Conservation (phyloP, 176 grass and related monocot species). For the Poa annua region DNA sequence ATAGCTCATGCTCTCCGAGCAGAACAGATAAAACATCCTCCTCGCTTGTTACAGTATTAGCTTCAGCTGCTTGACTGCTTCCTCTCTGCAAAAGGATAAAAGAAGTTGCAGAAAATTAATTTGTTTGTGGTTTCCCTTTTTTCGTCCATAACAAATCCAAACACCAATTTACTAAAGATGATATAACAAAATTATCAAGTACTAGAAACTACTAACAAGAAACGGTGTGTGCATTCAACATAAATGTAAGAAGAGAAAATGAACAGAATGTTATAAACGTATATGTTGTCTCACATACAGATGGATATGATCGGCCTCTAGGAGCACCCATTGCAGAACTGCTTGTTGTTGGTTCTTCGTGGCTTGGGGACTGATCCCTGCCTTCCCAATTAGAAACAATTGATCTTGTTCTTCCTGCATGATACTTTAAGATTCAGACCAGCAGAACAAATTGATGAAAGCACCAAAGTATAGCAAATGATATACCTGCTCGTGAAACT, state of each 20-base stretch:
- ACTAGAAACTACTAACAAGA: neutral
- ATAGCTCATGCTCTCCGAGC: slow-evolving; percentile 78
- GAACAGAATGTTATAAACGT: slow-evolving; percentile 1
- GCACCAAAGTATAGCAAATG: slow-evolving; percentile 26
- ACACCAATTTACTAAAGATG: neutral
- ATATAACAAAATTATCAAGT: slow-evolving; percentile 17
- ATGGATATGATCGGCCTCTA: slow-evolving; percentile 56
- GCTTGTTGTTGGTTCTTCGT: slow-evolving; percentile 70
- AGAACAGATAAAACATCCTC: slow-evolving; percentile 77
- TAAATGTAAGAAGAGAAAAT: slow-evolving; percentile 21
- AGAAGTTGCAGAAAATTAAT: slow-evolving; percentile 21
- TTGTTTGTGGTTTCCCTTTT: slow-evolving; percentile 15
- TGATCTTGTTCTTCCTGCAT: slow-evolving; percentile 76
- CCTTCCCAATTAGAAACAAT: slow-evolving; percentile 75
- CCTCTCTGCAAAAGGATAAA: slow-evolving; percentile 57
- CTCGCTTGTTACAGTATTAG: slow-evolving; percentile 57
- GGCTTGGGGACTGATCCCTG: slow-evolving; percentile 63
- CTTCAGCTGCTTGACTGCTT: slow-evolving; percentile 62
- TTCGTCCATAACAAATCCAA: neutral
- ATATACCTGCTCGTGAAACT: slow-evolving; percentile 90
- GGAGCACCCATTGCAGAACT: slow-evolving; percentile 40
- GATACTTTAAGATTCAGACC: slow-evolving; percentile 38
- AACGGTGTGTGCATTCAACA: neutral
- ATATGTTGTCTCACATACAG: slow-evolving; percentile 56
- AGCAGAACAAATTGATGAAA: slow-evolving; percentile 37